Conservation (phyloP, 2,329 filamentous ascomycete genomes). For the Hymenoscyphus scutula region DNA sequence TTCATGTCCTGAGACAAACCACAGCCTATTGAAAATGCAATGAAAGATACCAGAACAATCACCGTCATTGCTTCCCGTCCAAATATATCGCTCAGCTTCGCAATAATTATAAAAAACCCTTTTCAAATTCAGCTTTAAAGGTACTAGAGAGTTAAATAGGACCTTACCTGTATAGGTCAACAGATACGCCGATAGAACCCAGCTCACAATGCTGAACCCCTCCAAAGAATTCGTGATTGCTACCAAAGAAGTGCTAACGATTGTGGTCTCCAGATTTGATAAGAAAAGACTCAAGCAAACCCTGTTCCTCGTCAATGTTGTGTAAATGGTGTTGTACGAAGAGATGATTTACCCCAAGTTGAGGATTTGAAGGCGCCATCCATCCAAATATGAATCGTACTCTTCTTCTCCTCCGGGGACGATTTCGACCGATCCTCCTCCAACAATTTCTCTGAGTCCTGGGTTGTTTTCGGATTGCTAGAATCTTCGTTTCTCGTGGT, state of each 20-base stretch:
- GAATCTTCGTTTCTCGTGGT: no score
- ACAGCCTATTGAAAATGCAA: constrained; percentile 15
- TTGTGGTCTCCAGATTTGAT: neutral
- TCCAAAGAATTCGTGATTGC: constrained; percentile 13
- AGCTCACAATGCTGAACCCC: constrained; percentile 8
- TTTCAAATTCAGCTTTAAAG: constrained; percentile 41
- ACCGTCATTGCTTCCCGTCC: constrained; percentile 15
- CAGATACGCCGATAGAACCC: constrained; percentile 13
- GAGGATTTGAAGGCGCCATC: neutral
- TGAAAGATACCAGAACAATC: constrained; percentile 15
- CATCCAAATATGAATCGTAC: neutral
- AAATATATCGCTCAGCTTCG: constrained; percentile 42
- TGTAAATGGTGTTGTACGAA: neutral
- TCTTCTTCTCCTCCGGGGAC: neutral
- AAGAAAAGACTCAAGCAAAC: constrained; percentile 24
- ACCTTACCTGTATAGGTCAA: constrained; percentile 14
- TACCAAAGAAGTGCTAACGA: constrained; percentile 11
- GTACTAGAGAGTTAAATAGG: neutral
- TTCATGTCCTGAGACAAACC: constrained; percentile 3
- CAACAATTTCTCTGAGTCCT: no score
- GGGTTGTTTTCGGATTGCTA: no score
- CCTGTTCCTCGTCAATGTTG: constrained; percentile 16
- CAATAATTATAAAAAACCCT: constrained; percentile 53
- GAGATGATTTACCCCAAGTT: neutral
- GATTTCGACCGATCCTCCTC: no score